phyloP scores from a whole-genome alignment of 495 filamentous ascomycete species.

The Penicillium cinerascens region DNA sequence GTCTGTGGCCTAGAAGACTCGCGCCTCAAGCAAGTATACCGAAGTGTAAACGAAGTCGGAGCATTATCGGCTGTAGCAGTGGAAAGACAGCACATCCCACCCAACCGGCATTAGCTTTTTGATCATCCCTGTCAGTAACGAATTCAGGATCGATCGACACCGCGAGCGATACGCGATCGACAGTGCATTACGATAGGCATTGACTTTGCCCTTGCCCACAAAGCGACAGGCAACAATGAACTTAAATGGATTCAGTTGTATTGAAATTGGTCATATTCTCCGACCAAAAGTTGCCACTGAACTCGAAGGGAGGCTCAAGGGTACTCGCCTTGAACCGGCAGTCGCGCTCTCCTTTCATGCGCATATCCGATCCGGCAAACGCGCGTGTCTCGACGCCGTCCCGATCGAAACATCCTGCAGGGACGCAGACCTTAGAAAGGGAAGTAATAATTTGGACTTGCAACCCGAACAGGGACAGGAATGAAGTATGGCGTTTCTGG shows the following conservation, averaged over 20 bases:
- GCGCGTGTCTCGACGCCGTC: not conserved
- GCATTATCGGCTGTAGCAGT: not conserved
- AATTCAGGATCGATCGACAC: slow-evolving; percentile 21
- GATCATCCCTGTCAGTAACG: slow-evolving; percentile 28
- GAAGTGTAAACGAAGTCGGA: not conserved
- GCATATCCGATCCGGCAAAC: slow-evolving; percentile 15
- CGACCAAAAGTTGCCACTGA: no score
- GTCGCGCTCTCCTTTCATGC: slow-evolving; percentile 13
- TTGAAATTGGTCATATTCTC: not conserved
- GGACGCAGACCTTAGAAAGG: slow-evolving; percentile 6
- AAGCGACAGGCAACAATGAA: not conserved
- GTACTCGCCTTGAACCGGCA: not conserved
- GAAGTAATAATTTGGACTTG: not conserved
- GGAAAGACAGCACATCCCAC: slow-evolving; percentile 1
- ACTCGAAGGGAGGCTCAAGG: not conserved
- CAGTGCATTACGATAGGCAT: not conserved
- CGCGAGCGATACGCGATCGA: slow-evolving; percentile 15
- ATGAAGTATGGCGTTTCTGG: slow-evolving; percentile 15
- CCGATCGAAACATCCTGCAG: slow-evolving; percentile 8
- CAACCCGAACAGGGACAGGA: slow-evolving; percentile 6
- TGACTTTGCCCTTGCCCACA: not conserved
- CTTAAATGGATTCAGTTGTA: not conserved
- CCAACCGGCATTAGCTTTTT: not conserved
- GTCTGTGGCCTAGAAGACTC: not conserved
- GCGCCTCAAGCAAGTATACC: not conserved